Evolutionary conservation across 1,139 yeast genomes (phyloP).

Genomic region (Candida sojae): DNA sequence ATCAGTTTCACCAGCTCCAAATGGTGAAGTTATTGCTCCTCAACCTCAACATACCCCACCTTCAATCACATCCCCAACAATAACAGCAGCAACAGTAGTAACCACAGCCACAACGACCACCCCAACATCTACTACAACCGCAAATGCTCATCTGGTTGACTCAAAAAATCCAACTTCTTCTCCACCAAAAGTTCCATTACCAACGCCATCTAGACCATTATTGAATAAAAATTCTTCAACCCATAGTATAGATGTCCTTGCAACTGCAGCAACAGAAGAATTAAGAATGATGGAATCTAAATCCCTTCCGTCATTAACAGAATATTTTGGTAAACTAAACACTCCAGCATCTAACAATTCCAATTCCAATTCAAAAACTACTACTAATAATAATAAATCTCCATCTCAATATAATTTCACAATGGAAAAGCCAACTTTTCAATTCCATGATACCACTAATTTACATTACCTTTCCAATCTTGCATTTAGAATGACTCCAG

Average conservation of each 20-base stretch:
- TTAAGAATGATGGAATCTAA: slow-evolving; percentile 58
- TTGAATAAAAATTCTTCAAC: slow-evolving; percentile 15
- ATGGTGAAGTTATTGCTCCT: background rate
- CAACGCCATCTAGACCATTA: slow-evolving; percentile 6
- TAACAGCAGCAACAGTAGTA: background rate
- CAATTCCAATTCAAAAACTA: background rate
- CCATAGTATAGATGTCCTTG: slow-evolving; percentile 68
- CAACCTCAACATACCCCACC: background rate
- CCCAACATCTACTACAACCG: background rate
- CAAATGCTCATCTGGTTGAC: background rate
- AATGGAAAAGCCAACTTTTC: slow-evolving; percentile 11
- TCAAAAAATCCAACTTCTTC: background rate
- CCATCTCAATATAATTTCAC: background rate
- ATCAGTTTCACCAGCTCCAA: background rate
- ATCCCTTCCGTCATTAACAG: slow-evolving; percentile 66
- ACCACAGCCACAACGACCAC: background rate
- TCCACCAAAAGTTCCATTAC: slow-evolving; percentile 1
- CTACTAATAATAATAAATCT: background rate
- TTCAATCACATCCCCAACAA: background rate
- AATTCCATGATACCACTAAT: slow-evolving; percentile 16
- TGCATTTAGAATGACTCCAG: slow-evolving; percentile 19
- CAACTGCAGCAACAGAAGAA: slow-evolving; percentile 82
- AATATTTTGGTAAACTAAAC: slow-evolving; percentile 43
- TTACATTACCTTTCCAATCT: slow-evolving; percentile 31
- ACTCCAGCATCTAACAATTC: background rate